A percentile compares a stretch with the other conserved stretches of the same genome.
Conservation (phyloP, 1,284 basidiomycete genomes). For the Apiotrichum veenhuisii region DNA sequence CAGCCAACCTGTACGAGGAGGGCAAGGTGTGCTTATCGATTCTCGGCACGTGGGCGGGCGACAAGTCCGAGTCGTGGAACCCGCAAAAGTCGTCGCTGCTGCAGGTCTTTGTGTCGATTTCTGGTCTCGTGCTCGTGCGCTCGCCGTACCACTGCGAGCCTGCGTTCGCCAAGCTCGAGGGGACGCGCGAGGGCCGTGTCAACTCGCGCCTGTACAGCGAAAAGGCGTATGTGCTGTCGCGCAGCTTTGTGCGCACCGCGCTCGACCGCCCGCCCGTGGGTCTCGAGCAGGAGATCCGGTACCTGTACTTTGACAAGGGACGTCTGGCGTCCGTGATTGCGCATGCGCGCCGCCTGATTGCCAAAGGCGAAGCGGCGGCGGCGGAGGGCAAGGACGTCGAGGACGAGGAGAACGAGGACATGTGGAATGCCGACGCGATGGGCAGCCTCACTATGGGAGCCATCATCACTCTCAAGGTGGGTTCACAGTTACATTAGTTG, state of each 20-base stretch:
- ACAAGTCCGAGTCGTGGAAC: constrained; percentile 76
- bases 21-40: constrained; percentile 92
- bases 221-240: constrained; percentile 85
- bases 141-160: constrained; percentile 94
- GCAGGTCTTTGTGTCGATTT: constrained; percentile 89
- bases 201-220: constrained; percentile 60
- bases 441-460: constrained; percentile 74
- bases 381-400: constrained; percentile 16
- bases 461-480: constrained; percentile 62
- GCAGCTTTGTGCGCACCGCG: constrained; percentile 80
- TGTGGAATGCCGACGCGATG: constrained; percentile 57
- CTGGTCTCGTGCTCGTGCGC: constrained; percentile 85
- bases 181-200: constrained; percentile 80
- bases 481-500: background rate
- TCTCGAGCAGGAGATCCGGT: constrained; percentile 67
- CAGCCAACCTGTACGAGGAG: constrained; percentile 81
- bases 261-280: constrained; percentile 70
- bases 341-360: constrained; percentile 63
- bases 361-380: constrained; percentile 49
- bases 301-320: constrained; percentile 67
- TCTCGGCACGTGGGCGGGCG: constrained; percentile 86
- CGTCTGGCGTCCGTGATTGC: constrained; percentile 65
- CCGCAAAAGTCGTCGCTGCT: constrained; percentile 69
- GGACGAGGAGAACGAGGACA: constrained; percentile 48
- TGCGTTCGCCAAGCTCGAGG: constrained; percentile 78